Conservation (phyloP, 768 basidiomycete genomes). For the Pulveroboletus ravenelii region DNA sequence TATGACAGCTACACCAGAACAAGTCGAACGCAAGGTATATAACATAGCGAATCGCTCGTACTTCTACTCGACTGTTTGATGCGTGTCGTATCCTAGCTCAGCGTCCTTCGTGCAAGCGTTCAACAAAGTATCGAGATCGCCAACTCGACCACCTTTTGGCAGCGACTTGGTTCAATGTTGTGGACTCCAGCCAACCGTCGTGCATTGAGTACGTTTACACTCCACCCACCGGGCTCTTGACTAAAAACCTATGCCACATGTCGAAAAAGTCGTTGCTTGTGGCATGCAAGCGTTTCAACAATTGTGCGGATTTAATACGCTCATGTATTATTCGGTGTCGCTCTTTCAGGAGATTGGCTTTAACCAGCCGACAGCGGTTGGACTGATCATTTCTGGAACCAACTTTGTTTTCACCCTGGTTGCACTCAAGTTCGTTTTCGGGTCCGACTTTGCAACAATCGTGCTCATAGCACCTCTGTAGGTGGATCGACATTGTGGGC, state of each 20-base stretch:
- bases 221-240: not conserved
- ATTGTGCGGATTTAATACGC: conserved; percentile 79
- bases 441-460: not conserved
- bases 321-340: conserved; percentile 72
- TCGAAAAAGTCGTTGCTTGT: conserved; percentile 62
- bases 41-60: not conserved
- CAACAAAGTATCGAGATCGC: conserved; percentile 57
- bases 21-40: conserved; percentile 61
- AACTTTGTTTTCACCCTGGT: conserved; percentile 77
- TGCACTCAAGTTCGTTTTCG: conserved; percentile 50
- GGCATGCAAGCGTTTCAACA: conserved; percentile 84
- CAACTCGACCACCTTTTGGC: conserved; percentile 54
- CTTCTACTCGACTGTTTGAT: not conserved
- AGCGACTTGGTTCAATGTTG: conserved; percentile 53
- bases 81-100: conserved; percentile 45
- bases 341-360: conserved; percentile 80
- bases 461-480: not conserved
- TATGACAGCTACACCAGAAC: conserved; percentile 53
- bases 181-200: conserved; percentile 56
- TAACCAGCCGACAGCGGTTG: conserved; percentile 76
- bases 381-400: conserved; percentile 71
- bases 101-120: conserved; percentile 56
- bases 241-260: not conserved
- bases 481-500: conserved; percentile 62
- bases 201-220: conserved; percentile 50